Evolutionary conservation across 2,329 filamentous ascomycete species (phyloP), one percentile per base, ranked within the genome.

Genomic region (Ceratocystis lukuohia): DNA sequence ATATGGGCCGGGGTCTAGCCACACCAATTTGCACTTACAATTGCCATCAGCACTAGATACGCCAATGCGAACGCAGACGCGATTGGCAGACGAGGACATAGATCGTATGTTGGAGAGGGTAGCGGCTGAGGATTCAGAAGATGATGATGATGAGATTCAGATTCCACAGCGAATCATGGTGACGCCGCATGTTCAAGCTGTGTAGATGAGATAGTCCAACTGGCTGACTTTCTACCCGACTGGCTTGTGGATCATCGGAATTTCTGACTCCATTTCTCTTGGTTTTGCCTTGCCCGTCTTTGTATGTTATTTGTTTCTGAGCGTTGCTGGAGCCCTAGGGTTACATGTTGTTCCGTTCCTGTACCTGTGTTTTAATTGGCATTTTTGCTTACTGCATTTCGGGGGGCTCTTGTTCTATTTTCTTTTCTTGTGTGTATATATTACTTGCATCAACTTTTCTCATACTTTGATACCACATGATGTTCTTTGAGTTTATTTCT

Each of bases 91-190:
- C 46, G 81, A 81, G 53, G 82, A 85, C 48, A 82, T 85, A 66
- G 82, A 85, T 67, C 76, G 78, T 46, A 83, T 85, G 80, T 74
- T 85, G 50, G 82, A 84, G 66, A 77, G 77, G 45, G 80, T 77
- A 1, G 79, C 77, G 1, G 80, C 78, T 1, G 79, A 79, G 28
- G 76, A 74, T 41, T 75, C 75, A n/a, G 80, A 80, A 57, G 78
- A 80, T 66, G 83, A 81, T 20, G 82, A 83, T 57, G 83, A 83
- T 17, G 82, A 84, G 37, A 80, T 79, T 41, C 82, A 84, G 71
- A 85, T 85, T 66, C 74, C 78, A 63, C 74, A 84, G 5, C 62
- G 66, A 15, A 45, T 63, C 22, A 62, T 65, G 56, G 20, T 62
- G 20, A 56, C 56, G 22, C 50, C 53, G 17, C 45, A 50, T 8